phyloP scores from a whole-genome alignment of 352 stramenopile species.

The Phytopythium oedochilum region DNA sequence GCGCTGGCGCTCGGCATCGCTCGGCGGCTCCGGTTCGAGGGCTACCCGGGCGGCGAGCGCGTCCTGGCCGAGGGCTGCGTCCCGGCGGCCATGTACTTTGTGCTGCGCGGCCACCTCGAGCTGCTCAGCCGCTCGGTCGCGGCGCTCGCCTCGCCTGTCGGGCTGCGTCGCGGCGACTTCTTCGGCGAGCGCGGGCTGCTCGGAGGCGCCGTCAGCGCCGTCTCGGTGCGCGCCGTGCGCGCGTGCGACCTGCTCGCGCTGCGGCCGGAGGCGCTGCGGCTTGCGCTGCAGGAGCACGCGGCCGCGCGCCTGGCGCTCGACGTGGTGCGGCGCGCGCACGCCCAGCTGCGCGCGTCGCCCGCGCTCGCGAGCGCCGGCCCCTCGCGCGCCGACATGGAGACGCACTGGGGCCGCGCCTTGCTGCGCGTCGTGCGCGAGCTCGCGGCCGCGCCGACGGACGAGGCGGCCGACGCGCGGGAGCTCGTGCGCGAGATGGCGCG shows the following conservation, averaged over 20 bases:
- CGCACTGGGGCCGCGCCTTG: slow-evolving; percentile 15
- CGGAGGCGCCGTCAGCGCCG: slow-evolving; percentile 33
- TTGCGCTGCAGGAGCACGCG: slow-evolving; percentile 23
- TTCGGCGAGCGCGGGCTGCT: slow-evolving; percentile 63
- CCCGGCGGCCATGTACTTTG: slow-evolving; percentile 60
- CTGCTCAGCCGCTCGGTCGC: slow-evolving; percentile 21
- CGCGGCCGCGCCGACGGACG: too few species aligned
- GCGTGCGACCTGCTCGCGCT: slow-evolving; percentile 28
- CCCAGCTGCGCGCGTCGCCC: slow-evolving; percentile 2
- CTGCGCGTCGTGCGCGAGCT: slow-evolving; percentile 15
- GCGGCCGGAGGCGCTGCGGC: slow-evolving; percentile 33
- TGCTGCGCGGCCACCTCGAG: slow-evolving; percentile 48
- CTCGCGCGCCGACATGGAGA: slow-evolving; percentile 21
- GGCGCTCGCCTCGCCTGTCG: slow-evolving; percentile 14
- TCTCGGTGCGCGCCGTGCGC: slow-evolving; percentile 24
- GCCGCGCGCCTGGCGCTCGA: slow-evolving; percentile 16
- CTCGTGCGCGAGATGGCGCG: slow-evolving; percentile 22
- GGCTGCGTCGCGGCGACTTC: slow-evolving; percentile 32
- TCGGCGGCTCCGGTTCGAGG: slow-evolving; percentile 51
- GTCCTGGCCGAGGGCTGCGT: slow-evolving; percentile 61
- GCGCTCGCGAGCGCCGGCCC: slow-evolving; percentile 7
- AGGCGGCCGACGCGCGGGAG: too few species aligned
- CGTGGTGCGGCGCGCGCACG: slow-evolving; percentile 16
- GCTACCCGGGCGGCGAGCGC: slow-evolving; percentile 53
- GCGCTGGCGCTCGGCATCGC: too few species aligned